Conservation (phyloP, 371 early-diverging fungal species). For the Encephalitozoon intestinalis region DNA sequence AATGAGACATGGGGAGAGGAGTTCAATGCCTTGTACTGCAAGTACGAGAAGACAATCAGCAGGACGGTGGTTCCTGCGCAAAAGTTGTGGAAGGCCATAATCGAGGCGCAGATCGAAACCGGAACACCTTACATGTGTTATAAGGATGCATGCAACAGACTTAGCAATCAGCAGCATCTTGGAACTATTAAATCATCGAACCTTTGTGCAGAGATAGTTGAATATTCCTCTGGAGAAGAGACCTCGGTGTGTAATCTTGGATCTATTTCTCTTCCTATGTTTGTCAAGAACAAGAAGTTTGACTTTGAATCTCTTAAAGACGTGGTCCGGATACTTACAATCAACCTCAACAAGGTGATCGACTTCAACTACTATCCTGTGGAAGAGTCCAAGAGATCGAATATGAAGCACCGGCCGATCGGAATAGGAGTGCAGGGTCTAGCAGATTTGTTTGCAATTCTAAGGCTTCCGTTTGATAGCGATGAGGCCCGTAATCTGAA, state of each 20-base stretch:
- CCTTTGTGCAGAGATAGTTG: conserved; percentile 75
- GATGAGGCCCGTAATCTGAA: conserved; percentile 77
- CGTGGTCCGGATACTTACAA: conserved; percentile 73
- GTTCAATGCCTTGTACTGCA: conserved; percentile 75
- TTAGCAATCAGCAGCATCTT: conserved; percentile 85
- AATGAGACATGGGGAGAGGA: conserved; percentile 83
- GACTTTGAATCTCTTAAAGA: conserved; percentile 47
- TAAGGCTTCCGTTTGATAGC: conserved; percentile 89
- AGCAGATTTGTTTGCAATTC: conserved; percentile 87
- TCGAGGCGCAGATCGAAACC: conserved; percentile 94
- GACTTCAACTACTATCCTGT: conserved; percentile 93
- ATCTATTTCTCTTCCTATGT: conserved; percentile 84
- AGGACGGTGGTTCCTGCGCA: conserved; percentile 67
- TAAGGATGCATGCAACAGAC: conserved; percentile 92
- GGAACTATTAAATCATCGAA: conserved; percentile 80
- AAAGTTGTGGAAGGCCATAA: conserved; percentile 91
- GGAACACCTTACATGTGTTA: conserved; percentile 97
- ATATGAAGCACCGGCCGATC: conserved; percentile 87
- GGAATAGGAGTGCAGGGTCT: conserved; percentile 97
- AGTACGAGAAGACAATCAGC: conserved; percentile 79
- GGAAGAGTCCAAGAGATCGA: conserved; percentile 73
- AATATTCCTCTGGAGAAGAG: conserved; percentile 86
- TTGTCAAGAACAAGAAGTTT: conserved; percentile 65
- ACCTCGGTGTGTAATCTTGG: conserved; percentile 98
- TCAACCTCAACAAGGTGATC: conserved; percentile 89